Evolutionary conservation across 345 rosid species (phyloP), one percentile per base, ranked within the genome.

Genomic region (Boechera stricta): DNA sequence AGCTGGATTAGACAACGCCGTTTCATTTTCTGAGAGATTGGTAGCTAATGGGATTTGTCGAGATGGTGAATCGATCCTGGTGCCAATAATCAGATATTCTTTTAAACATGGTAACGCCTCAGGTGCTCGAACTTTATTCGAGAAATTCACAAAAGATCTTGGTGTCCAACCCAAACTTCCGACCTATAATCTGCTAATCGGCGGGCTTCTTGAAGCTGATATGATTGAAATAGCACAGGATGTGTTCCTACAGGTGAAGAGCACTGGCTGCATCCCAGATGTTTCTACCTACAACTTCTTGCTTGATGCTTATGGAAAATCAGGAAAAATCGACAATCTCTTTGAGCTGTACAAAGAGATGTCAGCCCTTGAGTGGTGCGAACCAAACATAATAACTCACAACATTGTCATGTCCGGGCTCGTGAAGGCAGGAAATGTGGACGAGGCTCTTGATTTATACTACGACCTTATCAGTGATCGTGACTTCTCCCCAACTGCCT

Each of bases 401-500:
- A 90, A 94, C 84, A 88, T 94, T 71, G 85, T 92, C 44, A 87
- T 94, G 28, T 88, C 94, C 0, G 84, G 85, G 74, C 87, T 90
- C 10, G 92, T 88, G 73, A 94, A 86, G 63, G 82, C 85, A 2
- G 79, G 86, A 60, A 63, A 64, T 67, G 75, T 94, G 41, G 92
- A 92, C 26, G 82, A 79, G 72, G 97, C 95, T 65, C 75, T 92
- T 79, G 87, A 89, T 76, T 71, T 89, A 55, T 92, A 80, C 82
- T 92, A 84, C 77, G 86, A 90, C 79, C 95, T 92, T 44, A 28
- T 86, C 64, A 89, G 98, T 65, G 79, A 79, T 69, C 76, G 84
- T 33, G 91, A 86, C 61, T 88, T 92, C 84, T 81, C 80, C 78
- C 97, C 97, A 11, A 88, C 91, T 53, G 88, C 85, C 32, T 89